Percentiles rank a stretch among this genome's conserved stretches.
Evolutionary conservation across 441 rosid genomes (phyloP).

Genomic region (Euphorbia celastroides): DNA sequence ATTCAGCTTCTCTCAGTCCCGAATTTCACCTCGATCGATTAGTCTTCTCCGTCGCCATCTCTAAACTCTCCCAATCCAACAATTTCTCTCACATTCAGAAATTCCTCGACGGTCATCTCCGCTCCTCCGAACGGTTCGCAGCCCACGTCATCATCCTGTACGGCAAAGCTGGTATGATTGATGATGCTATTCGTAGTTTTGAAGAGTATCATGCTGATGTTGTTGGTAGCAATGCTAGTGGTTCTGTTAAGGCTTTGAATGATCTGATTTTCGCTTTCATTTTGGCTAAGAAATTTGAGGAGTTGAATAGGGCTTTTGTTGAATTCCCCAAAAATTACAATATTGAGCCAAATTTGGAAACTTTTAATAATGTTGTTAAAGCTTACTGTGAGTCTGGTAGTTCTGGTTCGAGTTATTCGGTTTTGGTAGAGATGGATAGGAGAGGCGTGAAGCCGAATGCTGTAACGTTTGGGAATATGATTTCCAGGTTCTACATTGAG

Average conservation of each 20-base stretch:
- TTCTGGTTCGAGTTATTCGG: slow-evolving; percentile 51
- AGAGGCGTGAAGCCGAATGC: slow-evolving; percentile 44
- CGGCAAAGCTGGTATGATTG: slow-evolving; percentile 72
- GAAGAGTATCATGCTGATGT: slow-evolving; percentile 41
- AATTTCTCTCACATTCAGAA: slow-evolving; percentile 37
- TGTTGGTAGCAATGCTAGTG: slow-evolving; percentile 1
- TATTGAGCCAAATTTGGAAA: slow-evolving; percentile 54
- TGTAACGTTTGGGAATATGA: slow-evolving; percentile 41
- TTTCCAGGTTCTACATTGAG: slow-evolving; percentile 63
- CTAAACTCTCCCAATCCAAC: slow-evolving; percentile 41
- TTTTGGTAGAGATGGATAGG: slow-evolving; percentile 69
- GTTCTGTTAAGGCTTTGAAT: slow-evolving; percentile 53
- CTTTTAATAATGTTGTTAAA: slow-evolving; percentile 55
- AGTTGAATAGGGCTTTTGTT: slow-evolving; percentile 52
- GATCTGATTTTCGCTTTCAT: slow-evolving; percentile 58
- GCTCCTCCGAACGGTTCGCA: slow-evolving; percentile 45
- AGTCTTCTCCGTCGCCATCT: slow-evolving; percentile 62
- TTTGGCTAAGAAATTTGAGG: slow-evolving; percentile 45
- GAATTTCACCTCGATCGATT: slow-evolving; percentile 50
- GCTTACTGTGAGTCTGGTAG: slow-evolving; percentile 60
- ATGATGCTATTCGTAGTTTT: slow-evolving; percentile 49
- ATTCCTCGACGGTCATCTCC: slow-evolving; percentile 58
- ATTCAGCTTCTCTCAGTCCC: slow-evolving; percentile 65
- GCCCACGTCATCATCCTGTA: slow-evolving; percentile 61
- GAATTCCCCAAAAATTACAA: slow-evolving; percentile 54